These are phyloP conservation scores for Corrigiola litoralis DNA, from an alignment of 179 eudicot species.

Conservation along the genomic window DNA sequence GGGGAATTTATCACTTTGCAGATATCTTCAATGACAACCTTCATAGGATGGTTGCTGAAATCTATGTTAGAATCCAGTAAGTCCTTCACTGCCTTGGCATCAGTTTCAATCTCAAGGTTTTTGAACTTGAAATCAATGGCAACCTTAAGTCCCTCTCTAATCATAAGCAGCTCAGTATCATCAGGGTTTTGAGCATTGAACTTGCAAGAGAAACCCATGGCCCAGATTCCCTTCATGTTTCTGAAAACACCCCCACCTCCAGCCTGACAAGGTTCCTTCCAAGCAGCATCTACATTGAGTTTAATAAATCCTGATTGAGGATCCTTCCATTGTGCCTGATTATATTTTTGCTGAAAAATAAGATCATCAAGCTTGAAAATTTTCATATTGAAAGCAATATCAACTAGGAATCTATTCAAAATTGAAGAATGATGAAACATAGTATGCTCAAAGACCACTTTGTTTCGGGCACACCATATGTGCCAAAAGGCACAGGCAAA, in stretches of 20 bases:
- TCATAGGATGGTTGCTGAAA: not conserved
- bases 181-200: not conserved
- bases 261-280: not conserved
- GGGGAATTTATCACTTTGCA: not conserved
- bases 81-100: not conserved
- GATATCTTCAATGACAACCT: not conserved
- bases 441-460: not conserved
- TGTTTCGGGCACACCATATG: not conserved
- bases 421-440: not conserved
- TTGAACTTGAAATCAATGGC: not conserved
- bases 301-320: not conserved
- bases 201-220: not conserved
- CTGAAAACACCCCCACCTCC: not conserved
- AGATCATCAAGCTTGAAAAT: not conserved
- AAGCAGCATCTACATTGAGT: not conserved
- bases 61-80: not conserved
- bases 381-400: no score
- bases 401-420: not conserved
- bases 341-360: not conserved
- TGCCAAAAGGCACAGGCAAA: not conserved
- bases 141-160: not conserved
- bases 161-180: not conserved
- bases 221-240: not conserved
- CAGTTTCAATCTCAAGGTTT: not conserved
- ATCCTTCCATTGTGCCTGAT: not conserved